Base-by-base conservation (phyloP, 2,329 filamentous ascomycete species). In the Thielaviopsis musarum region DNA sequence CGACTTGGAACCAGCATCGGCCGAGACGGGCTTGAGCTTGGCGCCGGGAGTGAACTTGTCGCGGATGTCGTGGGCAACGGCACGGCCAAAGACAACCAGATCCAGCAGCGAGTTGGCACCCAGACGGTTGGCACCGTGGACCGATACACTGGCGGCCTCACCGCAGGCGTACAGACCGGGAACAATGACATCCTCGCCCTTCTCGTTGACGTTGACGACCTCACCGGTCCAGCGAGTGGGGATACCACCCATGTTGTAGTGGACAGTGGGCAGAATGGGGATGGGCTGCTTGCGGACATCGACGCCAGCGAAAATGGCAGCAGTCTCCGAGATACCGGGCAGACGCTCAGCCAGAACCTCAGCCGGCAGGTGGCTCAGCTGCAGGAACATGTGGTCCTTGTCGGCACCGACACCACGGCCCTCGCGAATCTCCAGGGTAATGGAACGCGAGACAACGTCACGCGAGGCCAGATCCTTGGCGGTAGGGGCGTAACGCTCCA, bases 161-260 rank as follows among this genome's bases (percentile, higher is more conserved):
- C 91, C 91, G 67, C 91, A 96, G 67, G 93, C 93, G 71, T 91
- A 97, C 64, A 98, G 82, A 73, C 91, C 91, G 61, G 89, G 90
- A 22, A 98, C 93, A 66, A 95, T 81, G 79, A 95, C 81, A 76
- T 97, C 93, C 61, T 95, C 83, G 65, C 93, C 93, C 63, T 82
- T 72, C 69, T 87, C 85, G 66, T 96, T 89, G 57, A 95, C 77
- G 19, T 89, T 94, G 66, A 98, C 75, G 63, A 97, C 93, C 76
- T 98, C 90, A 73, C 93, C 91, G 63, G 89, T 96, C 80, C 95
- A 97, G 69, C 88, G 89, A 66, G 93, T 97, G 57, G 91, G 91
- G 66, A 98, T 96, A 80, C 93, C 91, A 74, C 91, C 91, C 93
- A 97, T 98, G 81, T 96, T 96, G 82, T 98, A 98, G 80, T 98